Conservation (phyloP, 306 rosid genomes). For the Malus fusca region DNA sequence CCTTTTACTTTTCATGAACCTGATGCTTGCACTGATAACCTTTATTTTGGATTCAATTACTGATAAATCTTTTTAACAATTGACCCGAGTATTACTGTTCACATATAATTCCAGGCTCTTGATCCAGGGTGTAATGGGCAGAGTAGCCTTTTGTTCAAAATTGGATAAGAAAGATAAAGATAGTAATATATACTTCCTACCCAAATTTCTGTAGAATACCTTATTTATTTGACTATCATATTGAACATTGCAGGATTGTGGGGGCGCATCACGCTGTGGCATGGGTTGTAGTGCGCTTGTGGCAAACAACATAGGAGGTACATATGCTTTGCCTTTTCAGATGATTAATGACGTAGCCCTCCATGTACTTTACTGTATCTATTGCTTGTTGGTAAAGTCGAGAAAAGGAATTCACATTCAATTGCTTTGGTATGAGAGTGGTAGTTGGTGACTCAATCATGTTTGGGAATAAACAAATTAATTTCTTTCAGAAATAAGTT, state of each 20-base stretch:
- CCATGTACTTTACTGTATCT: background rate
- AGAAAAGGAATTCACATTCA: background rate
- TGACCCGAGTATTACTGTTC: background rate
- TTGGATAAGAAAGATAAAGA: background rate
- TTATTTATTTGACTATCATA: slow-evolving; percentile 13
- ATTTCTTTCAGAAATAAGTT: background rate
- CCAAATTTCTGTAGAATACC: background rate
- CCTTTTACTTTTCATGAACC: no score
- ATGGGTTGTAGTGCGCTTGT: slow-evolving; percentile 81
- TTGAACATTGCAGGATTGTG: slow-evolving; percentile 62
- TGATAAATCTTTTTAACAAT: no score
- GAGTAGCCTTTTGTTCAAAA: background rate
- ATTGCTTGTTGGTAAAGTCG: background rate
- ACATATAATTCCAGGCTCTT: background rate
- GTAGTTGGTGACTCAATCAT: background rate
- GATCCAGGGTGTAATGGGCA: background rate
- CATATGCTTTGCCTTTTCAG: background rate
- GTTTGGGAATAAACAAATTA: background rate
- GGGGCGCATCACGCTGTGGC: slow-evolving; percentile 78
- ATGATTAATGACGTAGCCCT: background rate
- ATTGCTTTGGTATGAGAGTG: background rate
- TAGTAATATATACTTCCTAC: background rate
- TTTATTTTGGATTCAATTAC: background rate
- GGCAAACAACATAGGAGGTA: slow-evolving; percentile 60
- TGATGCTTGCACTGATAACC: no score